phyloP scores from a whole-genome alignment of 1,284 basidiomycete genomes.

The Stygiomarasmius scandens region DNA sequence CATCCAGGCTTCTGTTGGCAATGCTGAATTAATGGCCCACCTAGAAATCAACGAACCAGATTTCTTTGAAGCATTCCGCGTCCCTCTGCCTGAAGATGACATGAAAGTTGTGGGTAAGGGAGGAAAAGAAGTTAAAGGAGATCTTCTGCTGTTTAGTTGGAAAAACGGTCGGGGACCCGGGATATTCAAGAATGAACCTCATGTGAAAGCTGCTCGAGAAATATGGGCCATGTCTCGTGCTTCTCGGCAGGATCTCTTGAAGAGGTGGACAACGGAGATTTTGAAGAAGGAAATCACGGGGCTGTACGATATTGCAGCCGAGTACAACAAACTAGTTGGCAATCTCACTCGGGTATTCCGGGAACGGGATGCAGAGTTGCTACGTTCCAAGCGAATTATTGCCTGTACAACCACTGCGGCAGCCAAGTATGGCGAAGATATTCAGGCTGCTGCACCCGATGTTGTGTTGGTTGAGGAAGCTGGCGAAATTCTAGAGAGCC shows the following conservation, averaged over 20 bases:
- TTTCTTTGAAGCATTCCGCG: slow-evolving; percentile 49
- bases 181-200: slow-evolving; percentile 31
- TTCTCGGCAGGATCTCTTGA: slow-evolving; percentile 34
- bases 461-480: slow-evolving; percentile 70
- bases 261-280: slow-evolving; percentile 46
- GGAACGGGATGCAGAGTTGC: slow-evolving; percentile 36
- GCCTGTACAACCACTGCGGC: slow-evolving; percentile 71
- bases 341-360: slow-evolving; percentile 39
- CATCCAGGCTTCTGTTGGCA: slow-evolving; percentile 21
- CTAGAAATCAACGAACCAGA: slow-evolving; percentile 49
- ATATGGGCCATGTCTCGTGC: slow-evolving; percentile 49
- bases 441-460: slow-evolving; percentile 47
- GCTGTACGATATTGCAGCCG: slow-evolving; percentile 37
- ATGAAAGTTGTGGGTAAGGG: slow-evolving; percentile 43
- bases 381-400: slow-evolving; percentile 58
- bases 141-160: slow-evolving; percentile 56
- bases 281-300: slow-evolving; percentile 36
- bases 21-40: slow-evolving; percentile 38
- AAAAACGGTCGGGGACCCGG: slow-evolving; percentile 43
- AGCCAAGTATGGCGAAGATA: slow-evolving; percentile 54
- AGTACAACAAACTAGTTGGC: slow-evolving; percentile 45
- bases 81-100: slow-evolving; percentile 45
- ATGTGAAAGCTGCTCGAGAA: slow-evolving; percentile 25
- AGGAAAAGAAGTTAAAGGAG: slow-evolving; percentile 34
- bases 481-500: slow-evolving; percentile 70